phyloP scores from a whole-genome alignment of 2,329 filamentous ascomycete genomes.

The Lasiodiplodia theobromae region DNA sequence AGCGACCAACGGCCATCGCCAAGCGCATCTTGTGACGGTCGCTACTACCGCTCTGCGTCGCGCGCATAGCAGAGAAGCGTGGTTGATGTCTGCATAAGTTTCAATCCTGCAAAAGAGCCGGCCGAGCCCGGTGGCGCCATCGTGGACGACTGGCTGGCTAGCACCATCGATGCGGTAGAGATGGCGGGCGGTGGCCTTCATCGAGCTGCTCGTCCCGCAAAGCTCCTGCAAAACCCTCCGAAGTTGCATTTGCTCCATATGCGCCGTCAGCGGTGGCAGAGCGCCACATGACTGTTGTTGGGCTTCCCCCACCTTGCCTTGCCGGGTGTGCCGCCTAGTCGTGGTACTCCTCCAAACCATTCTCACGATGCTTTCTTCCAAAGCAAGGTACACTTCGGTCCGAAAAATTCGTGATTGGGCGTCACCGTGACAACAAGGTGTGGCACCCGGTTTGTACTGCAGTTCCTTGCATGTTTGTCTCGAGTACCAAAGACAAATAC shows the following conservation, averaged over 20 bases:
- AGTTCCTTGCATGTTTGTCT: conserved; percentile 4
- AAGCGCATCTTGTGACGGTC: conserved; percentile 1
- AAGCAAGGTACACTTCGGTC: conserved; percentile 1
- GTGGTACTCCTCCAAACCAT: neutral
- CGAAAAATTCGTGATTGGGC: neutral
- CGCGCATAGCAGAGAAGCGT: neutral
- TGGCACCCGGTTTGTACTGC: neutral
- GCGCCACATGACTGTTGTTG: conserved; percentile 19
- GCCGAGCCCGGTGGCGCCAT: neutral
- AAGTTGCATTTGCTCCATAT: conserved; percentile 7
- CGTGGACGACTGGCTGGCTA: neutral
- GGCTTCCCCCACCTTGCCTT: neutral
- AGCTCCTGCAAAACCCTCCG: conserved; percentile 11
- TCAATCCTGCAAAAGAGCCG: neutral
- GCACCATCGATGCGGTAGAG: neutral
- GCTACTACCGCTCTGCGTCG: neutral
- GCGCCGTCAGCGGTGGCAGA: conserved; percentile 19
- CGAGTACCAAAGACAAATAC: conserved; percentile 8
- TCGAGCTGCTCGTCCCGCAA: neutral
- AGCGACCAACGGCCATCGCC: conserved; percentile 1
- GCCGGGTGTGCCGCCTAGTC: neutral
- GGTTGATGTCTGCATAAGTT: neutral
- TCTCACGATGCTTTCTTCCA: neutral
- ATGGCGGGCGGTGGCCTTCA: neutral
- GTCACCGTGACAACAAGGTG: neutral